phyloP scores from a whole-genome alignment of 306 rosid genomes.

The Gastrolobium villosum region DNA sequence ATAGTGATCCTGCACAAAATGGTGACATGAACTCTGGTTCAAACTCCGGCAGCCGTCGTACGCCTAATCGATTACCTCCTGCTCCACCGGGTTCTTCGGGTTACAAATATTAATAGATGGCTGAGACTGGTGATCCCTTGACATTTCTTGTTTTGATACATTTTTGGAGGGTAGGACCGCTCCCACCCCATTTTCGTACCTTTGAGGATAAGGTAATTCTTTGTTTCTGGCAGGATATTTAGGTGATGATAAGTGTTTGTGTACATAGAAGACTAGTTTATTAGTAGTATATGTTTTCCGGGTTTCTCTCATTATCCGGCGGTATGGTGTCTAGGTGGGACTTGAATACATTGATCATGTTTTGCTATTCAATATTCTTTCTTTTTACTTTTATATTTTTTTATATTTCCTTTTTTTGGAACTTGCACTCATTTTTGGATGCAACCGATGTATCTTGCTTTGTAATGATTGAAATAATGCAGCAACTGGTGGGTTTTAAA shows the following conservation, averaged over 20 bases:
- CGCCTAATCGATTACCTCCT: constrained; percentile 91
- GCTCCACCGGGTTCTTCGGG: constrained; percentile 88
- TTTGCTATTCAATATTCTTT: constrained; percentile 57
- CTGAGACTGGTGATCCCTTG: constrained; percentile 42
- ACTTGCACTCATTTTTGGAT: constrained; percentile 46
- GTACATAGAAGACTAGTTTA: constrained; percentile 76
- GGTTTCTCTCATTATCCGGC: constrained; percentile 40
- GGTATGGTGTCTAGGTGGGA: constrained; percentile 45
- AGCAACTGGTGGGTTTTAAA: constrained; percentile 28
- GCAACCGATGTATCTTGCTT: constrained; percentile 41
- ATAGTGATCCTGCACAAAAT: constrained; percentile 82
- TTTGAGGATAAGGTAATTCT: constrained; percentile 58
- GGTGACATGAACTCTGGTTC: constrained; percentile 77
- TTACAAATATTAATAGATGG: constrained; percentile 67
- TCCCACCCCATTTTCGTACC: constrained; percentile 56
- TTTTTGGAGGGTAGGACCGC: constrained; percentile 71
- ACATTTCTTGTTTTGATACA: constrained; percentile 58
- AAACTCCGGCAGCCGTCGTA: constrained; percentile 85
- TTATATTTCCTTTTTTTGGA: constrained; percentile 21
- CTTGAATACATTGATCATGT: constrained; percentile 50
- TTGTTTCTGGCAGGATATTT: constrained; percentile 61
- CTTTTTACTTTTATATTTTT: constrained; percentile 26
- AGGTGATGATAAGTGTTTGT: constrained; percentile 63
- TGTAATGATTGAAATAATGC: constrained; percentile 39
- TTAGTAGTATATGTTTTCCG: constrained; percentile 55